A percentile compares a stretch with the other conserved stretches of the same genome.
phyloP scores from a whole-genome alignment of 495 filamentous ascomycete genomes.

The Penicillium flavigenum region DNA sequence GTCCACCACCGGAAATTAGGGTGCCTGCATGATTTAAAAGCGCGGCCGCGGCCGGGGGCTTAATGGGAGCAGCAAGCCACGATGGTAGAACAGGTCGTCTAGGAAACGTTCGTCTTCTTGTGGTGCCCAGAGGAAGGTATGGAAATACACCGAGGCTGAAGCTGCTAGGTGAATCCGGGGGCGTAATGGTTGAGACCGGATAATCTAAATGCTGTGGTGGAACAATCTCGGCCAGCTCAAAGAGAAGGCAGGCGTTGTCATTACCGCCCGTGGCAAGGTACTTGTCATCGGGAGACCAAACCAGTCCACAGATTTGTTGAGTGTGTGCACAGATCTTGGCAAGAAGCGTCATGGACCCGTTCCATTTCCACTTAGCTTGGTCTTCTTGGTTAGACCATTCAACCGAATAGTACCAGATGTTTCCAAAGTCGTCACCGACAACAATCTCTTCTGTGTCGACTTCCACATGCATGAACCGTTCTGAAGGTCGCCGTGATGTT shows the following conservation, averaged over 20 bases:
- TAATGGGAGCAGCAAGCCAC: constrained; percentile 25
- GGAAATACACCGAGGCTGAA: constrained; percentile 24
- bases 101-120: constrained; percentile 20
- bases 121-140: constrained; percentile 17
- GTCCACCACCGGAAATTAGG: constrained; percentile 31
- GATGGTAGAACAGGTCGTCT: constrained; percentile 32
- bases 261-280: constrained; percentile 88
- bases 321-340: constrained; percentile 75
- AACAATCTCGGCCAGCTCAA: constrained; percentile 64
- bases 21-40: constrained; percentile 33
- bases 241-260: constrained; percentile 85
- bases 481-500: constrained; percentile 42
- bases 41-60: constrained; percentile 19
- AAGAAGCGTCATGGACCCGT: constrained; percentile 72
- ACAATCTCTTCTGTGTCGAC: constrained; percentile 70
- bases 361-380: constrained; percentile 59
- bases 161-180: constrained; percentile 13
- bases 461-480: constrained; percentile 33
- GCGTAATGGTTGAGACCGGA: constrained; percentile 1
- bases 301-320: constrained; percentile 89
- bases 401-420: constrained; percentile 82
- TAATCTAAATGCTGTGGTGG: constrained; percentile 21
- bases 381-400: constrained; percentile 68
- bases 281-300: constrained; percentile 77
- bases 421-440: constrained; percentile 84